A percentile compares a stretch with the other conserved stretches of the same genome.
Conservation (phyloP, 2,329 filamentous ascomycete genomes). For the Microcyclospora pomicola region DNA sequence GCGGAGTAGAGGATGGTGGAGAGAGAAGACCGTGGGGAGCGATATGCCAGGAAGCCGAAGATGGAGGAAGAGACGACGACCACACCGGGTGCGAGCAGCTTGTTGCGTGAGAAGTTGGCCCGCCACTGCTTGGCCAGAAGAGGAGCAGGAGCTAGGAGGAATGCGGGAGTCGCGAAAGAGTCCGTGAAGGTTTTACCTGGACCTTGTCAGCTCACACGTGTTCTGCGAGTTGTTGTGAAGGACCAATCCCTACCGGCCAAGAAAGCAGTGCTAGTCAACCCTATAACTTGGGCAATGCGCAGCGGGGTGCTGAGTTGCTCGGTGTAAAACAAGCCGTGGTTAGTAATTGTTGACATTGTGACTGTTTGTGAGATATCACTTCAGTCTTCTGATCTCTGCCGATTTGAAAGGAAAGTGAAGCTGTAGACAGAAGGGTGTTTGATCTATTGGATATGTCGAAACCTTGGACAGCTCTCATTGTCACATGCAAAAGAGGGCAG, state of each 20-base stretch:
- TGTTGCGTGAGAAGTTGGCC: conserved; percentile 29
- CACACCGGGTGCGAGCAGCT: conserved; percentile 26
- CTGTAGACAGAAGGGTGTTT: too few species aligned
- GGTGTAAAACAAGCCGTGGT: conserved; percentile 3
- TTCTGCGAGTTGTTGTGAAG: background rate
- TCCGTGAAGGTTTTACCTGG: conserved; percentile 22
- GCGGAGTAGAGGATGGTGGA: conserved; percentile 30
- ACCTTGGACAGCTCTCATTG: too few species aligned
- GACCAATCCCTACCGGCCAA: conserved; percentile 24
- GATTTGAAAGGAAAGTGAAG: too few species aligned
- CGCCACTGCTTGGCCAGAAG: conserved; percentile 44
- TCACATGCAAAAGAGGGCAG: background rate
- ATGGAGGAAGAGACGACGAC: conserved; percentile 28
- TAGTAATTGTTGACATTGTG: conserved; percentile 2
- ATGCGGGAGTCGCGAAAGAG: conserved; percentile 35
- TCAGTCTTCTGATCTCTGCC: too few species aligned
- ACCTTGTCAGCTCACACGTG: background rate
- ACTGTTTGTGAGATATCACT: background rate
- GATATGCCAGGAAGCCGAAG: conserved; percentile 35
- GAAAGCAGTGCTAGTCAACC: conserved; percentile 38
- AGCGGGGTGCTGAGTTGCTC: conserved; percentile 14
- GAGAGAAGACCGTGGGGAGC: conserved; percentile 15
- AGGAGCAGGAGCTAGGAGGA: conserved; percentile 42
- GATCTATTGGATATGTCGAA: too few species aligned
- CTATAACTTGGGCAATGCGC: conserved; percentile 36